Conservation (phyloP, 2,329 filamentous ascomycete genomes). For the Waltergamsia citrina region DNA sequence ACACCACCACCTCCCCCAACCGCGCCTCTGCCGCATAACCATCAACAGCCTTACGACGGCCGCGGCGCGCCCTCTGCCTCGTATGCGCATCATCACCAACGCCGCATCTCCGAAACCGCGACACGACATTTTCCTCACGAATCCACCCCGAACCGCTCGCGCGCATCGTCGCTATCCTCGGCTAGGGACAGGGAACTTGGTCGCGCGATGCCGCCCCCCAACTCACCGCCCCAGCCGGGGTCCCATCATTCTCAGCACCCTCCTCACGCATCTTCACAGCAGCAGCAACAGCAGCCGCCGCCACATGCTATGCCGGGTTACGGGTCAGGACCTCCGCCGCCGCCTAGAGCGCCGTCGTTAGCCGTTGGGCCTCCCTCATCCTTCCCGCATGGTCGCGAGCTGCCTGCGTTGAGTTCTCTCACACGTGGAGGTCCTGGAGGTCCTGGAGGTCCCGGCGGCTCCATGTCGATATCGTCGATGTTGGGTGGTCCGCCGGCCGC, state of each 20-base stretch:
- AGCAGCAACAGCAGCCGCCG: constrained; percentile 15
- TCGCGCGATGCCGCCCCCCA: constrained; percentile 36
- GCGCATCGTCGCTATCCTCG: constrained; percentile 24
- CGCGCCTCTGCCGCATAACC: background rate
- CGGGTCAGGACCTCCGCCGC: constrained; percentile 33
- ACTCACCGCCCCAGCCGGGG: constrained; percentile 29
- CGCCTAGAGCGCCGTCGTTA: constrained; percentile 32
- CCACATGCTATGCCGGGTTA: constrained; percentile 26
- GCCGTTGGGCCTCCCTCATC: constrained; percentile 32
- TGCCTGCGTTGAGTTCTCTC: constrained; percentile 41
- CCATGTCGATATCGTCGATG: constrained; percentile 55
- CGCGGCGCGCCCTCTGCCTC: background rate
- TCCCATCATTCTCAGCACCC: constrained; percentile 19
- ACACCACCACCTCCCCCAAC: background rate
- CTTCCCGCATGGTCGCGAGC: constrained; percentile 37
- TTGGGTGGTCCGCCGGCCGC: constrained; percentile 41
- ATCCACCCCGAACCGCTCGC: constrained; percentile 4
- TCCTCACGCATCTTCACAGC: too few relatives aligned
- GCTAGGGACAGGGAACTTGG: constrained; percentile 13
- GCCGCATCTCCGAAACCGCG: constrained; percentile 6
- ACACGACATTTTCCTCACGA: constrained; percentile 4
- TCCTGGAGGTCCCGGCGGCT: constrained; percentile 39
- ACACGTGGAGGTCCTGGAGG: constrained; percentile 33
- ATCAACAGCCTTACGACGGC: background rate
- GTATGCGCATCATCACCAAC: constrained; percentile 1